Base-by-base conservation (phyloP, 345 rosid species). In the Eucalyptus cloeziana region DNA sequence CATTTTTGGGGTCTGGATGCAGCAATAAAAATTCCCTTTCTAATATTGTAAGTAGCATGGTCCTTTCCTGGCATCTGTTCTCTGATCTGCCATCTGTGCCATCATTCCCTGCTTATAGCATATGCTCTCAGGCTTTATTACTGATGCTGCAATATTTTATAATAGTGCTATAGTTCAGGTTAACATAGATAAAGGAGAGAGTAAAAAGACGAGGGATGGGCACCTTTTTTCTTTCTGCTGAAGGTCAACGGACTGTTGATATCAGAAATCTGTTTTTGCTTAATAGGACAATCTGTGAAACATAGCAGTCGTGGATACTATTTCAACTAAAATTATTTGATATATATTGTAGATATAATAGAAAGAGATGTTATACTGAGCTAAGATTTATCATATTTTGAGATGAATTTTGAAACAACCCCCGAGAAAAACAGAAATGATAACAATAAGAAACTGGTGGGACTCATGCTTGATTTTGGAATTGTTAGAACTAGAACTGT, bases 1-100 rank as follows among this genome's bases (percentile, higher is more conserved):
- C 92, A 90, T 92, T 93, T 96, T 89, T 93, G 97, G 95, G 87
- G 91, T 88, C 92, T 97, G 91, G 97, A 96, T 90, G 95, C 95
- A 52, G 89, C 96, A 90, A 93, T 96, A 90, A 96, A 94, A 94
- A 90, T 95, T 54, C 97, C 97, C 3, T 86, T 95, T 37, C 91
- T 96, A 88, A 92, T 95, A 91, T 95, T 96, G 99, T 96, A 94
- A 96, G 99, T 96, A 1, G 27, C 30, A 76, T 40, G 83, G 83
- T 40, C 47, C 47, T 76, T 76, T 69, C 19, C 51, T 43, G 37
- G 56, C 85, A 16, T 21, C 43, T 60, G 30, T 62, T 60, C 81
- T 56, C 45, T 87, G 40, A 60, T 62, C 79, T 40, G 33, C 33
- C 33, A 11, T 40, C 58, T 49, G 52, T 17, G 60, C 37, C 43